Evolutionary conservation across 2,329 filamentous ascomycete genomes (phyloP).

Genomic region (Cladosporium phlei): DNA sequence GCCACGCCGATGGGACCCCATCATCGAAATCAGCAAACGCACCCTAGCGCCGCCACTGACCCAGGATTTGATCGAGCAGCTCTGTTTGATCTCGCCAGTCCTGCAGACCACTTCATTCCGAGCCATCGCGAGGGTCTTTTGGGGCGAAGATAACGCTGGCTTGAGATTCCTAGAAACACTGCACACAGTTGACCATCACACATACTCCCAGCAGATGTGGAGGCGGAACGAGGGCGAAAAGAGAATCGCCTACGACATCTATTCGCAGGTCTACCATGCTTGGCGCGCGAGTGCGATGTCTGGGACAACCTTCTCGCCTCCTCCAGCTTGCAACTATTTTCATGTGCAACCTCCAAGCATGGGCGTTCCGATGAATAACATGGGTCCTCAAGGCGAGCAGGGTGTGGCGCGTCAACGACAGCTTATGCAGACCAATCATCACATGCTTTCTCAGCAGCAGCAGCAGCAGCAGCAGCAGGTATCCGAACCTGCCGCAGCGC

Average conservation of each 20-base stretch:
- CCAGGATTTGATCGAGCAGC: constrained; percentile 48
- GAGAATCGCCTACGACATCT: constrained; percentile 13
- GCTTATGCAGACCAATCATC: neutral
- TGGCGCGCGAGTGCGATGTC: neutral
- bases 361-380: neutral
- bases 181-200: constrained; percentile 21
- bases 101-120: constrained; percentile 54
- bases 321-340: neutral
- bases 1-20: constrained; percentile 18
- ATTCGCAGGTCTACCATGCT: constrained; percentile 12
- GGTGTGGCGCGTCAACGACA: neutral
- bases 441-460: neutral
- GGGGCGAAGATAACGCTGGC: constrained; percentile 29
- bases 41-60: constrained; percentile 53
- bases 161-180: constrained; percentile 18
- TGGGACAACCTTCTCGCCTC: neutral
- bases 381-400: neutral
- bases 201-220: constrained; percentile 16
- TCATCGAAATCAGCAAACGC: constrained; percentile 20
- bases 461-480: neutral
- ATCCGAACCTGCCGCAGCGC: too few species aligned
- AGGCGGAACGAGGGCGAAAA: constrained; percentile 17
- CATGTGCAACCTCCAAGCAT: neutral
- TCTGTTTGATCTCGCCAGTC: constrained; percentile 48
- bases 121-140: constrained; percentile 43